These are phyloP conservation scores for Tuber calosporum DNA, from an alignment of 495 filamentous ascomycete genomes.

Conservation along the genomic window DNA sequence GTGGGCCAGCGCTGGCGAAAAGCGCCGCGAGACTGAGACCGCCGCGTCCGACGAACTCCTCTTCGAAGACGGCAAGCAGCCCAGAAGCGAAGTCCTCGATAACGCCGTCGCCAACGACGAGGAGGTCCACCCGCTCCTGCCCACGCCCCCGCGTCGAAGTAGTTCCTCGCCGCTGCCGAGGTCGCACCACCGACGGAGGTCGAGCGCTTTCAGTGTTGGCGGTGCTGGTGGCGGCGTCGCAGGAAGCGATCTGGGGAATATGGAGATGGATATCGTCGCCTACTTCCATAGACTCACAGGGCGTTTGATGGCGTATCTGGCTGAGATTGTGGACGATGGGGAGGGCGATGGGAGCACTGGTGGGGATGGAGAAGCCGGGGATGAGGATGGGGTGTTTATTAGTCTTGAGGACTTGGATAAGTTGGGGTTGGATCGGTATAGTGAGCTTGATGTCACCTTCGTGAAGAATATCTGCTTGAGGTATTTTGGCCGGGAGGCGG, in stretches of 20 bases:
- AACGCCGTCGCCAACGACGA: slow-evolving; percentile 47
- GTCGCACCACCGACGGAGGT: slow-evolving; percentile 37
- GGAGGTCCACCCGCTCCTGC: slow-evolving; percentile 33
- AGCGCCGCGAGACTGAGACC: slow-evolving; percentile 46
- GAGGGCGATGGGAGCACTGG: slow-evolving; percentile 45
- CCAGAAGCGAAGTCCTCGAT: slow-evolving; percentile 43
- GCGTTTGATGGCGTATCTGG: slow-evolving; percentile 60
- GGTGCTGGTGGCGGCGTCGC: not conserved
- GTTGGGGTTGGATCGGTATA: slow-evolving; percentile 34
- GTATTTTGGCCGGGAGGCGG: slow-evolving; percentile 37
- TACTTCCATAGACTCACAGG: slow-evolving; percentile 87
- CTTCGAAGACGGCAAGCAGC: slow-evolving; percentile 41
- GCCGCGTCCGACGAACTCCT: slow-evolving; percentile 35
- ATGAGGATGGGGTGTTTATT: slow-evolving; percentile 40
- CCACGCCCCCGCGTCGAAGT: slow-evolving; percentile 33
- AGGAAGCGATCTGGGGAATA: not conserved
- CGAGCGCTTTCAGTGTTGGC: slow-evolving; percentile 22
- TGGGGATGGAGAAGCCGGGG: slow-evolving; percentile 44
- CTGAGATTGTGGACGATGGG: slow-evolving; percentile 57
- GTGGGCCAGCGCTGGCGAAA: slow-evolving; percentile 95
- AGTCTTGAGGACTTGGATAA: slow-evolving; percentile 33
- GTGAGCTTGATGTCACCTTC: slow-evolving; percentile 33
- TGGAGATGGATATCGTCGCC: slow-evolving; percentile 72
- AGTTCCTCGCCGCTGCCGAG: slow-evolving; percentile 17
- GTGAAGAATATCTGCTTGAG: slow-evolving; percentile 25